Evolutionary conservation across 352 stramenopile species (phyloP).

Genomic region (Globisporangium alternatum): DNA sequence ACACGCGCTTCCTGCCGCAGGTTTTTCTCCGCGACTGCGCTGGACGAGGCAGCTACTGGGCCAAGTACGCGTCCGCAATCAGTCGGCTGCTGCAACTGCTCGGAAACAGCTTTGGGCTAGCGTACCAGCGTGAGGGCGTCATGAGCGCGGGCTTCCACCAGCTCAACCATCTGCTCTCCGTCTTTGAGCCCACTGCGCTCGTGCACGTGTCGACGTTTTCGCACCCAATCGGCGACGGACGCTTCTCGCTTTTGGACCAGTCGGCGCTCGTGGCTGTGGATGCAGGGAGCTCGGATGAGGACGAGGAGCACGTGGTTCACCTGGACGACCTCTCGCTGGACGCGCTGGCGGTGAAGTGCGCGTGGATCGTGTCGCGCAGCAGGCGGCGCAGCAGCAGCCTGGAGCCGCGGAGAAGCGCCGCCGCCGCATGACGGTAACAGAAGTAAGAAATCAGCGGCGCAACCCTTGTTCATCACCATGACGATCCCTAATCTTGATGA

Average conservation of each 20-base stretch:
- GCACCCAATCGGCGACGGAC: conserved; percentile 21
- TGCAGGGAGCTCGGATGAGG: neutral
- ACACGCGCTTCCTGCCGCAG: conserved; percentile 39
- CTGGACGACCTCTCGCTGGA: conserved; percentile 19
- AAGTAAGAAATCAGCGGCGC: neutral
- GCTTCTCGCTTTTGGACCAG: conserved; percentile 18
- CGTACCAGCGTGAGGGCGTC: conserved; percentile 44
- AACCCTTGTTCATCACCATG: neutral
- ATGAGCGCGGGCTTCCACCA: conserved; percentile 65
- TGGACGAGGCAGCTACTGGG: conserved; percentile 49
- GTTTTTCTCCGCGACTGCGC: conserved; percentile 55
- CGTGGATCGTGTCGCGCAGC: conserved; percentile 22
- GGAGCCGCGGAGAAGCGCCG: conserved; percentile 14
- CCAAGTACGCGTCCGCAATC: conserved; percentile 56
- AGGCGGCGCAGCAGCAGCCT: conserved; percentile 15
- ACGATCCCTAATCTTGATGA: too few species aligned
- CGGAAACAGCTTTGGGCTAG: conserved; percentile 51
- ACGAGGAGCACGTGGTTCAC: neutral
- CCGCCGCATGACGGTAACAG: conserved; percentile 9
- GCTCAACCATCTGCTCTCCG: conserved; percentile 55
- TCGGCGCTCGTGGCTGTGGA: conserved; percentile 14
- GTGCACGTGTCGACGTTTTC: conserved; percentile 11
- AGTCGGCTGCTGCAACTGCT: conserved; percentile 62
- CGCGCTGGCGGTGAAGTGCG: conserved; percentile 14
- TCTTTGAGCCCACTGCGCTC: conserved; percentile 26